These are phyloP conservation scores for Phanerodontia chrysosporium DNA, from an alignment of 768 basidiomycete genomes.

Conservation along the genomic window DNA sequence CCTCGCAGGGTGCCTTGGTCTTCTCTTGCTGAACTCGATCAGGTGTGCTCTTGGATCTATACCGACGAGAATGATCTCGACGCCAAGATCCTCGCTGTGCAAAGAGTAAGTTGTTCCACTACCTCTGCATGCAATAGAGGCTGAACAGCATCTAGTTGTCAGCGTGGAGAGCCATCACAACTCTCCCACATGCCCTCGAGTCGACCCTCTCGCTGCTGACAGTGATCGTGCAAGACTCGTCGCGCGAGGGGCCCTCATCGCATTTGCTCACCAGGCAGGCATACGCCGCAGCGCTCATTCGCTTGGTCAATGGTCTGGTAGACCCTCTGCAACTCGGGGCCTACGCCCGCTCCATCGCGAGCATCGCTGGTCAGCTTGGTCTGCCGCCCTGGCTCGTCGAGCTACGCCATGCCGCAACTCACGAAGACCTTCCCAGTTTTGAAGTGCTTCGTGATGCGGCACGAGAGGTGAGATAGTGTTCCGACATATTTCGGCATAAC, in stretches of 20 bases:
- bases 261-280: constrained; percentile 62
- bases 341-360: constrained; percentile 87
- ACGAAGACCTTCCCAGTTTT: constrained; percentile 88
- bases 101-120: constrained; percentile 45
- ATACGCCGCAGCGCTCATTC: constrained; percentile 77
- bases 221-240: constrained; percentile 52
- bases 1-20: constrained; percentile 84
- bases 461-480: constrained; percentile 79
- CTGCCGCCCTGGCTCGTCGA: constrained; percentile 90
- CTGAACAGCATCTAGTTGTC: constrained; percentile 46
- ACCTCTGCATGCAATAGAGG: not conserved
- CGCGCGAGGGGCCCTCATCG: constrained; percentile 22
- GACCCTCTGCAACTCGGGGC: constrained; percentile 88
- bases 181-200: constrained; percentile 80
- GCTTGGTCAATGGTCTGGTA: constrained; percentile 92
- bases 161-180: constrained; percentile 72
- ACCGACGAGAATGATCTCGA: constrained; percentile 54
- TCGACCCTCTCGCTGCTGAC: constrained; percentile 61
- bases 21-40: constrained; percentile 62
- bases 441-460: constrained; percentile 74
- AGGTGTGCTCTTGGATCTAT: constrained; percentile 75
- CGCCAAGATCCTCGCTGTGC: constrained; percentile 55
- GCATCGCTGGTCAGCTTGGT: constrained; percentile 81
- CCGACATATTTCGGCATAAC: not conserved
- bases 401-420: constrained; percentile 91